Evolutionary conservation across 345 rosid species (phyloP).

Genomic region (Lepidium didymum): DNA sequence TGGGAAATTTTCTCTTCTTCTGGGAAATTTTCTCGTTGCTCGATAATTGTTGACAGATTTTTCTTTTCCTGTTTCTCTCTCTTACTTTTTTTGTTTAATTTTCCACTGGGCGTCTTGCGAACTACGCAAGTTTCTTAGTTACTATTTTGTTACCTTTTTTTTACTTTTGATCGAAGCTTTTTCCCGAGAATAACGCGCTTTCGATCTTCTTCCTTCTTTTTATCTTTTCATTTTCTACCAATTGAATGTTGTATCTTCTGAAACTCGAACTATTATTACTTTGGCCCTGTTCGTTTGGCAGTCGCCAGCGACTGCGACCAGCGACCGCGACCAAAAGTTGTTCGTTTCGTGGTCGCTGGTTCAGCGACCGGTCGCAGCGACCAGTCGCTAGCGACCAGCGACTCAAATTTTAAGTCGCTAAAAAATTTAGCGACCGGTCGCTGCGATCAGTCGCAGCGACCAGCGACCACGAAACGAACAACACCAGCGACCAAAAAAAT

Average conservation of each 20-base stretch:
- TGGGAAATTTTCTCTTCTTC: neutral
- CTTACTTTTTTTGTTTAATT: slow-evolving; percentile 4
- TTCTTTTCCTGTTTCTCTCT: slow-evolving; percentile 9
- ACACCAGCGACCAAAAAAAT: no score
- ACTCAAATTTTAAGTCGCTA: no score
- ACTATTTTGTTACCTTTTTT: neutral
- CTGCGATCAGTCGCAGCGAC: no score
- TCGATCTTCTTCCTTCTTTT: neutral
- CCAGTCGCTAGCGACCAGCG: no score
- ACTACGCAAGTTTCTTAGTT: slow-evolving; percentile 23
- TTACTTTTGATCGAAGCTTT: slow-evolving; percentile 7
- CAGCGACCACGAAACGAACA: no score
- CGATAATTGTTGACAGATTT: neutral
- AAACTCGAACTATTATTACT: neutral
- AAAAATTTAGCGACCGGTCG: no score
- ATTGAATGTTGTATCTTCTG: neutral
- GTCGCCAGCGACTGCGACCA: no score
- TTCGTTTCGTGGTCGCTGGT: no score
- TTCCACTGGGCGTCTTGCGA: slow-evolving; percentile 14
- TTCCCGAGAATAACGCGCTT: slow-evolving; percentile 3
- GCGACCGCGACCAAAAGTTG: no score
- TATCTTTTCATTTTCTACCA: neutral
- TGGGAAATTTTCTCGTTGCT: neutral
- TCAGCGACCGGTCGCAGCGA: no score
- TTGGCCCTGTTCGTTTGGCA: no score